Conservation (phyloP, 2,329 filamentous ascomycete genomes). For the Ophiosphaerella korrae region DNA sequence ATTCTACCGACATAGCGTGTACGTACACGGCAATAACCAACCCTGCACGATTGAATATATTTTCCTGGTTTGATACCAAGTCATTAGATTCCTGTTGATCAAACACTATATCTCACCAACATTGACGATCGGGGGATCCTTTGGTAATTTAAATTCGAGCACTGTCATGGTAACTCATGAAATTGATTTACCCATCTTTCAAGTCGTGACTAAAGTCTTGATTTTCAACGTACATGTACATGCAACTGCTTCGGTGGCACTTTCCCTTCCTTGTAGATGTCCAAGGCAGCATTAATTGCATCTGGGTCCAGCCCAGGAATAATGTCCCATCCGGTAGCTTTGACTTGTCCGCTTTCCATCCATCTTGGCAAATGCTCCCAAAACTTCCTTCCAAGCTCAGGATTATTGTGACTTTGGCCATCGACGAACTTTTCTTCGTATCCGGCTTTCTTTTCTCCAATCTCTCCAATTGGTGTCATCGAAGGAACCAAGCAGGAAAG, state of each 20-base stretch:
- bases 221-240: neutral
- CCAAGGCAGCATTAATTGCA: slow-evolving; percentile 44
- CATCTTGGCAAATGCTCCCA: slow-evolving; percentile 40
- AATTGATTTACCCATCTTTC: no score
- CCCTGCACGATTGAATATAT: no score
- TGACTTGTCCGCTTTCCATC: slow-evolving; percentile 39
- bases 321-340: slow-evolving; percentile 31
- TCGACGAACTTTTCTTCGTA: slow-evolving; percentile 36
- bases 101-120: no score
- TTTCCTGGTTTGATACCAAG: no score
- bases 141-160: no score
- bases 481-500: slow-evolving; percentile 34
- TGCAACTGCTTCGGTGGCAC: neutral
- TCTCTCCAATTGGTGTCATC: slow-evolving; percentile 32
- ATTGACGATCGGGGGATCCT: no score
- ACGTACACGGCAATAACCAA: no score
- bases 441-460: slow-evolving; percentile 39
- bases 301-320: slow-evolving; percentile 39
- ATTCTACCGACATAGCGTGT: no score
- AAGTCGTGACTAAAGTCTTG: no score
- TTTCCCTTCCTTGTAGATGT: slow-evolving; percentile 45
- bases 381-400: slow-evolving; percentile 35
- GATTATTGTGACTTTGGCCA: slow-evolving; percentile 32
- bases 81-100: no score
- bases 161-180: no score